Evolutionary conservation across 306 rosid species (phyloP).

Genomic region (Quercus berberidifolia): DNA sequence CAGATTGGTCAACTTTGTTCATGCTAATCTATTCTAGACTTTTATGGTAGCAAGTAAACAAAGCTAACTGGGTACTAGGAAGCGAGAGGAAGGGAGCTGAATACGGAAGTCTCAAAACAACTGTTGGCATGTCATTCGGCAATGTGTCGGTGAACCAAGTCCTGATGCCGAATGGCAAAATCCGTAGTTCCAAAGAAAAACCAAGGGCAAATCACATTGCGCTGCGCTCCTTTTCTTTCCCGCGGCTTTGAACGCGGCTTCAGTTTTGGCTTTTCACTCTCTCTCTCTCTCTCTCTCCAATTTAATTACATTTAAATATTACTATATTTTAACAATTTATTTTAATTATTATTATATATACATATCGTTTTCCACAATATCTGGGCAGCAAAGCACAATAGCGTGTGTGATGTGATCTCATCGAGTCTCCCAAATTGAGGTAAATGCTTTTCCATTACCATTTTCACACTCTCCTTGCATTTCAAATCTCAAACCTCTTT

Average conservation of each 20-base stretch:
- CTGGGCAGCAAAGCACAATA: not conserved
- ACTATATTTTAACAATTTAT: too few species aligned
- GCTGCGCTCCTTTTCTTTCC: conserved; percentile 26
- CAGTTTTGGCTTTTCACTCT: conserved; percentile 29
- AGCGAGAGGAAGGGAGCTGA: too few species aligned
- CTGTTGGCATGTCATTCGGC: not conserved
- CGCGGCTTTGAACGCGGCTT: conserved; percentile 72
- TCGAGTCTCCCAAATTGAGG: not conserved
- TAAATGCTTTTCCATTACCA: not conserved
- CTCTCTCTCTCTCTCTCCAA: not conserved
- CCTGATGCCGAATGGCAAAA: conserved; percentile 4
- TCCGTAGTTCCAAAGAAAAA: conserved; percentile 9
- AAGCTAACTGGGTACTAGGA: too few species aligned
- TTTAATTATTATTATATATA: too few species aligned
- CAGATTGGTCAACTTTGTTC: too few species aligned
- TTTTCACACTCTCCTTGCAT: not conserved
- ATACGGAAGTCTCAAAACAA: too few species aligned
- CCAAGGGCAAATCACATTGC: not conserved
- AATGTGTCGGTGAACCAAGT: conserved; percentile 38
- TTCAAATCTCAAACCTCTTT: not conserved
- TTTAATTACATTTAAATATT: not conserved
- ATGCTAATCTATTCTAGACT: too few species aligned
- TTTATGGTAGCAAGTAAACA: too few species aligned
- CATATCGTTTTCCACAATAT: not conserved
- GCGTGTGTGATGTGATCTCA: not conserved